These are phyloP conservation scores for Ogataea thermomethanolica DNA, from an alignment of 805 yeast genomes.

Conservation along the genomic window DNA sequence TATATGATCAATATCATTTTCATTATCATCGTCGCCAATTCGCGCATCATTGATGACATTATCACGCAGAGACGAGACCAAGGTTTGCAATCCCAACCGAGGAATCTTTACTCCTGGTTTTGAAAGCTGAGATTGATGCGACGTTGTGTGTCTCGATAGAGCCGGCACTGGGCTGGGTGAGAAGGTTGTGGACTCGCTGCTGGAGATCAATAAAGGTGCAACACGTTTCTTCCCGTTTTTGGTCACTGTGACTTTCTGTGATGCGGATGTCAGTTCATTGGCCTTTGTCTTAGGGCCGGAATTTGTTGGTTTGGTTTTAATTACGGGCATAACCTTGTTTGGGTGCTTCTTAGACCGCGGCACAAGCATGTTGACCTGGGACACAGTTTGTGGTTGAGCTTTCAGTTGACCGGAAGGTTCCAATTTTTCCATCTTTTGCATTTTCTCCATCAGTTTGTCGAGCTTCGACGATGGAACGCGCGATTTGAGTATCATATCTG, in stretches of 20 bases:
- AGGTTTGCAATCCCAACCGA: slow-evolving; percentile 57
- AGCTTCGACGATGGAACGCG: slow-evolving; percentile 30
- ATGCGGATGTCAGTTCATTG: slow-evolving; percentile 17
- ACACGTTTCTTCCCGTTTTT: slow-evolving; percentile 77
- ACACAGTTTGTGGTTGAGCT: slow-evolving; percentile 3
- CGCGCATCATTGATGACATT: slow-evolving; percentile 29
- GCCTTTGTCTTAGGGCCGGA: slow-evolving; percentile 7
- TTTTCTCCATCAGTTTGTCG: slow-evolving; percentile 37
- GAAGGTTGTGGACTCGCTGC: slow-evolving; percentile 12
- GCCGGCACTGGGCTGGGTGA: background rate
- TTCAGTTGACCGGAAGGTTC: slow-evolving; percentile 14
- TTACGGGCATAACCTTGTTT: slow-evolving; percentile 23
- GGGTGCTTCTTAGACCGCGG: slow-evolving; percentile 34
- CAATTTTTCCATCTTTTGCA: slow-evolving; percentile 9
- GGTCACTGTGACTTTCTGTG: slow-evolving; percentile 57
- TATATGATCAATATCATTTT: slow-evolving; percentile 48
- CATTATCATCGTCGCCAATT: slow-evolving; percentile 30
- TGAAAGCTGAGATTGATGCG: slow-evolving; percentile 30
- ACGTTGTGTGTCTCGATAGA: slow-evolving; percentile 23
- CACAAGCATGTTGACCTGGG: slow-evolving; percentile 25
- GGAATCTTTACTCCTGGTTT: slow-evolving; percentile 55
- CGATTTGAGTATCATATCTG: slow-evolving; percentile 28
- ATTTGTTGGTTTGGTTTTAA: slow-evolving; percentile 2
- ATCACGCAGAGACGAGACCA: slow-evolving; percentile 56
- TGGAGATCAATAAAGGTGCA: slow-evolving; percentile 62